A percentile compares a stretch with the other conserved stretches of the same genome.
Conservation (phyloP, 495 filamentous ascomycete genomes). For the Neurospora africana region DNA sequence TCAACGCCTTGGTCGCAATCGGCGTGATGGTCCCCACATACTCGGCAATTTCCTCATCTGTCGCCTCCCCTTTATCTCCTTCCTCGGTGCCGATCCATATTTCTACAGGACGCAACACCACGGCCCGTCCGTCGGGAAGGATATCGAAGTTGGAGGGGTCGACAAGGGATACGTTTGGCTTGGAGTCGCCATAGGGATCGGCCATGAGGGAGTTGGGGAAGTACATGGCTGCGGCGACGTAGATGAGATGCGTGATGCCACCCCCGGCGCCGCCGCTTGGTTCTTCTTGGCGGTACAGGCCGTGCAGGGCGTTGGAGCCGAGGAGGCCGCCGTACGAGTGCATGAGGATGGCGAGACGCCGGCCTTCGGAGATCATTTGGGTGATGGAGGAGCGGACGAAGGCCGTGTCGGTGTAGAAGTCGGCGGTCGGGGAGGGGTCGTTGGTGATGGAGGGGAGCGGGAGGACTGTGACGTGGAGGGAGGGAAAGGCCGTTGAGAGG, state of each 20-base stretch:
- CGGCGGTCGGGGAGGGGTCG: not conserved
- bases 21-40: not conserved
- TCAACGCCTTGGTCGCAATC: not conserved
- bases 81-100: not conserved
- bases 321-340: conserved; percentile 28
- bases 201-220: not conserved
- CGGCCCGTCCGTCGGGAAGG: not conserved
- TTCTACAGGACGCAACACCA: not conserved
- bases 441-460: not conserved
- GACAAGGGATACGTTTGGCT: not conserved
- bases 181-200: not conserved
- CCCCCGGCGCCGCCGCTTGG: no score
- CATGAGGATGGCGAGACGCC: conserved; percentile 18
- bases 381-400: not conserved
- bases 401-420: not conserved
- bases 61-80: not conserved
- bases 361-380: not conserved
- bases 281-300: no score
- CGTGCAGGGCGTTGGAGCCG: conserved; percentile 21
- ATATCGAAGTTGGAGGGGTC: not conserved
- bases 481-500: conserved; percentile 8
- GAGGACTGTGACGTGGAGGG: not conserved
- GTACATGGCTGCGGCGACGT: not conserved
- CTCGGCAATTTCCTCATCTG: not conserved
- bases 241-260: not conserved